Evolutionary conservation across 768 basidiomycete genomes (phyloP), one percentile per base, ranked within the genome.

Genomic region (Boletus huronensis): DNA sequence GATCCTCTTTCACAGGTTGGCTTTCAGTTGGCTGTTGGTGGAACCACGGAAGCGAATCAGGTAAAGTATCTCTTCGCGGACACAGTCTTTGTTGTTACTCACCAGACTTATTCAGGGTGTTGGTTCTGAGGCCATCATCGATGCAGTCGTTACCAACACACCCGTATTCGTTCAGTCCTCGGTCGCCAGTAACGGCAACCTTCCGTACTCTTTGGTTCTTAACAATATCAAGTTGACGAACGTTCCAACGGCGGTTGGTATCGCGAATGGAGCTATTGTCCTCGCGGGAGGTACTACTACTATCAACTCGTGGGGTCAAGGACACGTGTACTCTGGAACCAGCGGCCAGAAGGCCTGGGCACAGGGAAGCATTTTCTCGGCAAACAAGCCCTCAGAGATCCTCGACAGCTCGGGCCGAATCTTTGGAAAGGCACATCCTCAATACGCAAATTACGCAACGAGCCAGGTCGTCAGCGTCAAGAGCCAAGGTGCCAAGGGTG

Each of bases 391-490:
- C 2, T 61, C 75, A 0, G 70, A 66, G 43, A 70, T 92, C 29
- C 71, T 90, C 6, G 83, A 85, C 54, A 64, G 75, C 50, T 60
- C 75, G 11, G 87, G 86, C 1, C 75, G 72, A 52, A 82, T 90
- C 21, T 82, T 88, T 55, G 81, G 84, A 28, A 81, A 75, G 57
- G 66, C 69, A 4, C 86, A 81, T 54, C 88, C 88, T 7, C 87
- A 88, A 61, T 90, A 90, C 54, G 79, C 70, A 25, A 65, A 68
- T 48, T 85, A 84, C 59, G 78, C 81, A 29, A 71, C 79, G 26
- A 75, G 69, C 58, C 80, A 90, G 62, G 79, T 91, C 64, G 75
- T 90, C 53, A 88, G 86, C 58, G 86, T 86, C 45, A 84, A 80
- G 59, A 78, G 78, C 55, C 66, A 83, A 50, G 90, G 88, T 14